phyloP scores from a whole-genome alignment of 2,329 filamentous ascomycete genomes.

The Sodiomyces alkalinus region DNA sequence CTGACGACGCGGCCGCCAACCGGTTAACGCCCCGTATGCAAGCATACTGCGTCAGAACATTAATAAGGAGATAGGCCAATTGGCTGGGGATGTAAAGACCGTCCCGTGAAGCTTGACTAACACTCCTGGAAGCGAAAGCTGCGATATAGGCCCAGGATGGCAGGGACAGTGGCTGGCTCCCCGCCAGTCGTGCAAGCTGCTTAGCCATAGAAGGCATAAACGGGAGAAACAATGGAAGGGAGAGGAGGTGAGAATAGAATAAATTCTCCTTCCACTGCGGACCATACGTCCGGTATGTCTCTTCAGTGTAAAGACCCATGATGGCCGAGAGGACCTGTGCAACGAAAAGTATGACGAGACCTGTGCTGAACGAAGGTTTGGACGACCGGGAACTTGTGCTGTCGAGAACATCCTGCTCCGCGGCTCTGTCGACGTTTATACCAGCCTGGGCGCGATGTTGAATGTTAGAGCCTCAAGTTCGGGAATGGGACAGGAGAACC shows the following conservation, averaged over 20 bases:
- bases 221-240: conserved; percentile 60
- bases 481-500: too few species aligned
- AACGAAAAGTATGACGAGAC: conserved; percentile 68
- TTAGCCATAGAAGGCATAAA: conserved; percentile 49
- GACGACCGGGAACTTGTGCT: not conserved
- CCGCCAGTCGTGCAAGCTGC: conserved; percentile 48
- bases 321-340: conserved; percentile 84
- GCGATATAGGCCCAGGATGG: conserved; percentile 11
- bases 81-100: conserved; percentile 46
- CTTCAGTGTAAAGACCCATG: conserved; percentile 91
- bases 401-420: too few species aligned
- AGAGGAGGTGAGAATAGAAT: conserved; percentile 76
- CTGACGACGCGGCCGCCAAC: conserved; percentile 76
- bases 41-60: conserved; percentile 80
- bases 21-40: conserved; percentile 95
- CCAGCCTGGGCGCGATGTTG: too few species aligned
- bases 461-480: too few species aligned
- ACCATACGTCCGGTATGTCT: conserved; percentile 73
- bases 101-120: conserved; percentile 21
- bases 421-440: too few species aligned
- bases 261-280: conserved; percentile 91
- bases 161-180: conserved; percentile 45
- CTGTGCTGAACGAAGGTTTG: conserved; percentile 39
- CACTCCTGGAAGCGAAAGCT: conserved; percentile 18
- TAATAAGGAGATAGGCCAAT: conserved; percentile 54